Evolutionary conservation across 2,329 filamentous ascomycete species (phyloP).

Genomic region (Aureobasidium subglaciale): DNA sequence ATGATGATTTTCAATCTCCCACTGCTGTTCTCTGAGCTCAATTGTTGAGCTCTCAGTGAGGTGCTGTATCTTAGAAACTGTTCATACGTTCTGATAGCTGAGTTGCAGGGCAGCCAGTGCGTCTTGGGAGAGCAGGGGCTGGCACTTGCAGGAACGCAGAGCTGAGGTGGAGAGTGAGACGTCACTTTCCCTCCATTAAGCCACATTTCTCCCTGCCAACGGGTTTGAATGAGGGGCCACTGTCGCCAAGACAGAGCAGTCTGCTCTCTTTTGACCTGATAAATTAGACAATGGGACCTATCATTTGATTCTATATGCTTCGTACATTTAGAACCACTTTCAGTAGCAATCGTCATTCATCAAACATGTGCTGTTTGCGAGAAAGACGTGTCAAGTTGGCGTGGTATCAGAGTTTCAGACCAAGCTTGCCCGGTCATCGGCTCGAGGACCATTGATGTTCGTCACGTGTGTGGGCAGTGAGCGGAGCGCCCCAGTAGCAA

Average conservation of each 20-base stretch:
- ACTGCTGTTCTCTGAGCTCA: no score
- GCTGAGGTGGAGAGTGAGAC: not conserved
- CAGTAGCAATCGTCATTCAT: not conserved
- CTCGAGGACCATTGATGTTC: no score
- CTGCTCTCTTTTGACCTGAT: not conserved
- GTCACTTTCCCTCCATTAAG: not conserved
- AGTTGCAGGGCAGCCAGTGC: no score
- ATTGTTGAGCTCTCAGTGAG: no score
- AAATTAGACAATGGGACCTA: not conserved
- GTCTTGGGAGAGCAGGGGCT: no score
- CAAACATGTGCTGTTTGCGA: not conserved
- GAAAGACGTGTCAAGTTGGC: not conserved
- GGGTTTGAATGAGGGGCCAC: not conserved
- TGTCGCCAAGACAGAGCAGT: not conserved
- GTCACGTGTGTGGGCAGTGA: no score
- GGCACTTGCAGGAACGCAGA: not conserved
- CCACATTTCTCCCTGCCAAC: conserved; percentile 7
- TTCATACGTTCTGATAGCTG: not conserved
- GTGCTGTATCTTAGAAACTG: no score
- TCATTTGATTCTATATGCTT: not conserved
- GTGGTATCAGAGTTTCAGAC: not conserved
- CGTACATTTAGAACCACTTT: no score
- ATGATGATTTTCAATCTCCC: no score
- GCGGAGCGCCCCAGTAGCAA: no score
- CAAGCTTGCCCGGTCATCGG: not conserved